Conservation (phyloP, 805 yeast species). For the Hemisphaericaspora nanyangensis region DNA sequence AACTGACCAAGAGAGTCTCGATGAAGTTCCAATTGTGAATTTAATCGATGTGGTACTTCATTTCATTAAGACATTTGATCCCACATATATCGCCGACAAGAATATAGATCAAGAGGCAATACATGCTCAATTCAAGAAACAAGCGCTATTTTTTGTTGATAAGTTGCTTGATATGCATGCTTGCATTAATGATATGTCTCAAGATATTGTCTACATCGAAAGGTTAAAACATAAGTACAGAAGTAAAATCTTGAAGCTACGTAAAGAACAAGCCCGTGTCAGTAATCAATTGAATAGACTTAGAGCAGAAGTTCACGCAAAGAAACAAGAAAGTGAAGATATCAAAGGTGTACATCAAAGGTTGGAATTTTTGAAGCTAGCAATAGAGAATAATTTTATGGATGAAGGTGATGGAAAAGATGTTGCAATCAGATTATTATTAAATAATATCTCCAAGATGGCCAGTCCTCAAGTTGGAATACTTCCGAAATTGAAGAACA, state of each 20-base stretch:
- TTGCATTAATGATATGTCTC: constrained; percentile 27
- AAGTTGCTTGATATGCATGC: constrained; percentile 33
- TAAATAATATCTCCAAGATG: constrained; percentile 13
- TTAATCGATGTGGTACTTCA: constrained; percentile 37
- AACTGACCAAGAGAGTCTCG: not conserved
- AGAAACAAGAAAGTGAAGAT: constrained; percentile 14
- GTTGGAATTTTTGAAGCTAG: constrained; percentile 5
- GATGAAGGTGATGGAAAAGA: not conserved
- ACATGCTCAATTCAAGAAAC: constrained; percentile 30
- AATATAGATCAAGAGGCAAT: constrained; percentile 18
- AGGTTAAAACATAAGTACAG: constrained; percentile 29
- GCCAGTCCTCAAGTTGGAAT: constrained; percentile 25
- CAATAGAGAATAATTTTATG: not conserved
- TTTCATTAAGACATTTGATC: constrained; percentile 26
- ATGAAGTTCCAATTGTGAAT: not conserved
- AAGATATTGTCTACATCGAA: constrained; percentile 26
- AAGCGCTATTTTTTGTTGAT: constrained; percentile 23
- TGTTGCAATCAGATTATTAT: constrained; percentile 8
- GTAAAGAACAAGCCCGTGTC: constrained; percentile 26
- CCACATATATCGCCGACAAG: constrained; percentile 12
- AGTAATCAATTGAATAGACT: constrained; percentile 29
- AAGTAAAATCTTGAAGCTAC: constrained; percentile 24
- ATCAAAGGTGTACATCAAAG: constrained; percentile 11
- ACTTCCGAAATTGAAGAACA: constrained; percentile 14
- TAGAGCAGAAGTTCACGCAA: constrained; percentile 17